These are phyloP conservation scores for Zalerion maritima DNA, from an alignment of 495 filamentous ascomycete species.

Conservation along the genomic window DNA sequence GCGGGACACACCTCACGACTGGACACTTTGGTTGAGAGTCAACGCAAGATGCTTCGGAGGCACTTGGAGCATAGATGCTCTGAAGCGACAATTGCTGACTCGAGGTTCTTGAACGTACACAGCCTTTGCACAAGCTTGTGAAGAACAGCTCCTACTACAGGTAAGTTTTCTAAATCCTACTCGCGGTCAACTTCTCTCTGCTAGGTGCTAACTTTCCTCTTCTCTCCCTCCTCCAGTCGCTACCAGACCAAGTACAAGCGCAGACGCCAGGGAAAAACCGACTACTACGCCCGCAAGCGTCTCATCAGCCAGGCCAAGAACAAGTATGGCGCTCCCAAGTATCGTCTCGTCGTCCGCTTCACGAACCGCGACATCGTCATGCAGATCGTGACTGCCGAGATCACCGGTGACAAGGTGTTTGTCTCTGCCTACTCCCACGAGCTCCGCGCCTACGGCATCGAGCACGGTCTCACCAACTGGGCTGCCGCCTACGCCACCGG, in stretches of 20 bases:
- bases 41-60: constrained; percentile 94
- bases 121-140: constrained; percentile 89
- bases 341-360: constrained; percentile 99
- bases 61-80: constrained; percentile 25
- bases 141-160: constrained; percentile 98
- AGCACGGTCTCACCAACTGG: constrained; percentile 99
- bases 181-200: not conserved
- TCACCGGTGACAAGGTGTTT: constrained; percentile 95
- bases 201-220: constrained; percentile 7
- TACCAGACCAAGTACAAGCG: constrained; percentile 99
- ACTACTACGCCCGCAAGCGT: constrained; percentile 99
- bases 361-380: constrained; percentile 98
- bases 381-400: constrained; percentile 94
- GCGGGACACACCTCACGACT: no score
- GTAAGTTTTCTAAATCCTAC: constrained; percentile 39
- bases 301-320: constrained; percentile 99
- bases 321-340: constrained; percentile 99
- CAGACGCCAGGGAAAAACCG: constrained; percentile 92
- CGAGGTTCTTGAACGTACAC: constrained; percentile 39
- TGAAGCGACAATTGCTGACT: constrained; percentile 99
- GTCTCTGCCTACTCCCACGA: constrained; percentile 90
- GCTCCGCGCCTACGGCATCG: constrained; percentile 90
- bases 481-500: constrained; percentile 92
- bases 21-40: constrained; percentile 46
- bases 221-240: constrained; percentile 44